phyloP scores from a whole-genome alignment of 2,329 filamentous ascomycete species.

The Cercospora zeina region DNA sequence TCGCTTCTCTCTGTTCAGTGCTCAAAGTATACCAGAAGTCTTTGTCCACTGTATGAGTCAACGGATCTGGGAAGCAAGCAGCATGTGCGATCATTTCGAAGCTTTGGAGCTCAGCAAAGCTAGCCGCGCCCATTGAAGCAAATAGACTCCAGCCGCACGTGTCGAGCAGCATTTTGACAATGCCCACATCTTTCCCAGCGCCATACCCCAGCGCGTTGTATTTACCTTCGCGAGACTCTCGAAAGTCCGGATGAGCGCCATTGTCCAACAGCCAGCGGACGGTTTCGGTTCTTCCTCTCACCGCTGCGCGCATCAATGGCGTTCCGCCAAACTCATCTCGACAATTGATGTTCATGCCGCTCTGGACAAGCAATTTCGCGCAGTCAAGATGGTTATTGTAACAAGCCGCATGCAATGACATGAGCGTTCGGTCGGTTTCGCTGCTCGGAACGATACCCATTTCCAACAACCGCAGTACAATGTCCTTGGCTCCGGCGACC shows the following conservation, averaged over 20 bases:
- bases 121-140: slow-evolving; percentile 18
- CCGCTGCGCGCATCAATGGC: slow-evolving; percentile 23
- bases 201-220: slow-evolving; percentile 20
- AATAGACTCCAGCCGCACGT: slow-evolving; percentile 18
- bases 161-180: slow-evolving; percentile 15
- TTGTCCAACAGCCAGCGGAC: slow-evolving; percentile 20
- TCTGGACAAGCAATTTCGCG: slow-evolving; percentile 11
- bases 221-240: slow-evolving; percentile 16
- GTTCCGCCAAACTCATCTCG: slow-evolving; percentile 22
- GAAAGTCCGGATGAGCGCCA: slow-evolving; percentile 7
- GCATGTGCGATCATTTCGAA: slow-evolving; percentile 15
- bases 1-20: slow-evolving; percentile 5
- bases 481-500: slow-evolving; percentile 12
- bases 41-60: not conserved
- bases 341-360: slow-evolving; percentile 19
- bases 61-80: slow-evolving; percentile 10
- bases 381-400: slow-evolving; percentile 19
- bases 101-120: slow-evolving; percentile 15
- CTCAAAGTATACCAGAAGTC: slow-evolving; percentile 7
- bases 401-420: slow-evolving; percentile 24
- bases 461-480: slow-evolving; percentile 16
- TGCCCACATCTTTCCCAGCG: slow-evolving; percentile 8
- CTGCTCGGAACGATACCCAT: slow-evolving; percentile 5
- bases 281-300: slow-evolving; percentile 15
- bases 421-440: not conserved